phyloP scores from a whole-genome alignment of 305 asterid genomes.

The Andrographis paniculata region DNA sequence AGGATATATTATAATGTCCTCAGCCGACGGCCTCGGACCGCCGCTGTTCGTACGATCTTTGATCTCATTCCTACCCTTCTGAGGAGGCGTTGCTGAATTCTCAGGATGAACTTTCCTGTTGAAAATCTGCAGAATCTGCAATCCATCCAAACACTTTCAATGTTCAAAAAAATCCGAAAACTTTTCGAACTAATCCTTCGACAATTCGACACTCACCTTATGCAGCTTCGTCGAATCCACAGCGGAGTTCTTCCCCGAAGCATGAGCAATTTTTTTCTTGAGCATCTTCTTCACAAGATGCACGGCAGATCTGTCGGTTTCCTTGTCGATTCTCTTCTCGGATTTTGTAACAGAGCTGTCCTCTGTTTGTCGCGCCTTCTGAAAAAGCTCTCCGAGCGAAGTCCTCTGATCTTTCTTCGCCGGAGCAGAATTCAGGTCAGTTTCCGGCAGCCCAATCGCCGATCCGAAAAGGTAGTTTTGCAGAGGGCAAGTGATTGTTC shows the following conservation, averaged over 20 bases:
- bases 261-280: slow-evolving; percentile 35
- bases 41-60: slow-evolving; percentile 24
- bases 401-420: slow-evolving; percentile 62
- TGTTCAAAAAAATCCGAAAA: neutral
- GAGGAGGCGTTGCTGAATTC: slow-evolving; percentile 30
- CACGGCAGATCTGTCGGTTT: slow-evolving; percentile 54
- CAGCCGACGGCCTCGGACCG: slow-evolving; percentile 35
- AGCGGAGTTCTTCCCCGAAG: slow-evolving; percentile 38
- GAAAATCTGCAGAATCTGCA: slow-evolving; percentile 84
- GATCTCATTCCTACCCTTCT: slow-evolving; percentile 34
- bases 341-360: slow-evolving; percentile 44
- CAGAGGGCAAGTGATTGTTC: slow-evolving; percentile 53
- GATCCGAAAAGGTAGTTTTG: slow-evolving; percentile 85
- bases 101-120: slow-evolving; percentile 94
- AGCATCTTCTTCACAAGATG: slow-evolving; percentile 68
- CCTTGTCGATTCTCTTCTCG: slow-evolving; percentile 52
- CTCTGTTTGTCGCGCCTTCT: slow-evolving; percentile 63
- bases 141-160: slow-evolving; percentile 10
- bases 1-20: slow-evolving; percentile 55
- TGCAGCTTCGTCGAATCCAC: slow-evolving; percentile 51
- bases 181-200: too few species aligned
- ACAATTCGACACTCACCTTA: slow-evolving; percentile 34
- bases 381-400: slow-evolving; percentile 86
- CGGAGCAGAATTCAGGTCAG: slow-evolving; percentile 19
- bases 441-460: slow-evolving; percentile 48